A percentile compares a stretch with the other conserved stretches of the same genome.
These are phyloP conservation scores for Mortierella sp. DNA, from an alignment of 371 early-diverging fungal genomes.

Conservation along the genomic window DNA sequence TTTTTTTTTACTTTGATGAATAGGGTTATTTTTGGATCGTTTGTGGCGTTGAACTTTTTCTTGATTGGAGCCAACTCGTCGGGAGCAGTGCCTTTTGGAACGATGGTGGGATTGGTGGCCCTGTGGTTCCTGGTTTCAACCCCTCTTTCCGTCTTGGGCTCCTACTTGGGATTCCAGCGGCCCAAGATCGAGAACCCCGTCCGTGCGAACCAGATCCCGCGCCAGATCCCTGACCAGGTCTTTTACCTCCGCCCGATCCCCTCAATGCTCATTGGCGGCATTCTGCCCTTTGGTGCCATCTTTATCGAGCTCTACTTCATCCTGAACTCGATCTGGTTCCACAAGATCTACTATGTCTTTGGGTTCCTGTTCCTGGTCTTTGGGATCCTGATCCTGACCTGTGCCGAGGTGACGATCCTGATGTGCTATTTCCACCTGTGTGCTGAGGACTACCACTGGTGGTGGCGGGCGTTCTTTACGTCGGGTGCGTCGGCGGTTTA, in stretches of 20 bases:
- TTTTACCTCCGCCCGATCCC: slow-evolving; percentile 80
- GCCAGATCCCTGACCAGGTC: slow-evolving; percentile 91
- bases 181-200: slow-evolving; percentile 89
- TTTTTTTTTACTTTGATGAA: background rate
- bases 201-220: slow-evolving; percentile 92
- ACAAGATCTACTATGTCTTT: slow-evolving; percentile 89
- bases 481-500: slow-evolving; percentile 91
- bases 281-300: slow-evolving; percentile 92
- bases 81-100: slow-evolving; percentile 93
- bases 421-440: slow-evolving; percentile 93
- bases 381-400: slow-evolving; percentile 82
- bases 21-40: slow-evolving; percentile 74
- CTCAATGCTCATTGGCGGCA: slow-evolving; percentile 86
- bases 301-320: slow-evolving; percentile 91
- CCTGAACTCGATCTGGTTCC: slow-evolving; percentile 88
- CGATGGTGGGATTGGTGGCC: slow-evolving; percentile 86
- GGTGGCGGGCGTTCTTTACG: slow-evolving; percentile 94
- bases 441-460: slow-evolving; percentile 96
- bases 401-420: slow-evolving; percentile 88
- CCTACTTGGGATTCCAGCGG: slow-evolving; percentile 93
- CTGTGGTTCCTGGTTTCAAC: slow-evolving; percentile 92
- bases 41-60: slow-evolving; percentile 91
- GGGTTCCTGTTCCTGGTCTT: slow-evolving; percentile 90
- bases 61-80: slow-evolving; percentile 89
- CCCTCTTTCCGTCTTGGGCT: slow-evolving; percentile 91